Conservation (phyloP, 1,139 yeast species). For the Taphrina flavorubra region DNA sequence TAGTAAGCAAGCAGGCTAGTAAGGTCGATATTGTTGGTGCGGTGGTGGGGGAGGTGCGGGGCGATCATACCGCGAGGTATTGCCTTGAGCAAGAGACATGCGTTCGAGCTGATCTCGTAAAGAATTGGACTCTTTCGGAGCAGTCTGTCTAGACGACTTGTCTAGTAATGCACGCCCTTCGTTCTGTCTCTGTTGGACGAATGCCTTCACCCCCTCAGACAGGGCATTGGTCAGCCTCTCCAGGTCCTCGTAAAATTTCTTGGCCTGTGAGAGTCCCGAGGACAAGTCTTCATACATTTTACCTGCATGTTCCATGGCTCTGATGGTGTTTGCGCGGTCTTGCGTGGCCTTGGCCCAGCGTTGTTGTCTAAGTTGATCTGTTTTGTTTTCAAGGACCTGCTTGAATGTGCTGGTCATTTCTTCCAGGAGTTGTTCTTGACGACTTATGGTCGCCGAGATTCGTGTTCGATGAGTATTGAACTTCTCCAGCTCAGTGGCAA, state of each 20-base stretch:
- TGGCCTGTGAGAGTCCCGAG: slow-evolving; percentile 67
- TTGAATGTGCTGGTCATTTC: slow-evolving; percentile 67
- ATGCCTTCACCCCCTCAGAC: slow-evolving; percentile 4
- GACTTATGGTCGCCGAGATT: slow-evolving; percentile 68
- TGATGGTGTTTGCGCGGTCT: slow-evolving; percentile 55
- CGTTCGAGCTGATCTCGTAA: slow-evolving; percentile 23
- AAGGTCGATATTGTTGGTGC: neutral
- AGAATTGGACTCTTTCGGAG: slow-evolving; percentile 1
- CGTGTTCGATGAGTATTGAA: slow-evolving; percentile 73
- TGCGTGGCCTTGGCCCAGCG: slow-evolving; percentile 54
- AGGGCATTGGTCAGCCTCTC: slow-evolving; percentile 3
- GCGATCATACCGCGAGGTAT: slow-evolving; percentile 5
- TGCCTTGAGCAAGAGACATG: slow-evolving; percentile 18
- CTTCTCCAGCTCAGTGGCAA: slow-evolving; percentile 76
- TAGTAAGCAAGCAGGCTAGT: neutral
- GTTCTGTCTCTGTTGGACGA: slow-evolving; percentile 22
- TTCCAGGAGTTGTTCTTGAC: slow-evolving; percentile 64
- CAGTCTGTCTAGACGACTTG: neutral
- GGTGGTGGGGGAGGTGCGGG: slow-evolving; percentile 23
- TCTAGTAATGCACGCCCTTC: slow-evolving; percentile 29
- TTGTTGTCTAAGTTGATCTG: slow-evolving; percentile 53
- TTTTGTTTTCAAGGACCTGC: slow-evolving; percentile 58
- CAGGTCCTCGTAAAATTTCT: slow-evolving; percentile 66
- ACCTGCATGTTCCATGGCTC: slow-evolving; percentile 59
- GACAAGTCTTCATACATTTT: slow-evolving; percentile 64